Conservation (phyloP, 768 basidiomycete species). For the Pleurotus pulmonarius region DNA sequence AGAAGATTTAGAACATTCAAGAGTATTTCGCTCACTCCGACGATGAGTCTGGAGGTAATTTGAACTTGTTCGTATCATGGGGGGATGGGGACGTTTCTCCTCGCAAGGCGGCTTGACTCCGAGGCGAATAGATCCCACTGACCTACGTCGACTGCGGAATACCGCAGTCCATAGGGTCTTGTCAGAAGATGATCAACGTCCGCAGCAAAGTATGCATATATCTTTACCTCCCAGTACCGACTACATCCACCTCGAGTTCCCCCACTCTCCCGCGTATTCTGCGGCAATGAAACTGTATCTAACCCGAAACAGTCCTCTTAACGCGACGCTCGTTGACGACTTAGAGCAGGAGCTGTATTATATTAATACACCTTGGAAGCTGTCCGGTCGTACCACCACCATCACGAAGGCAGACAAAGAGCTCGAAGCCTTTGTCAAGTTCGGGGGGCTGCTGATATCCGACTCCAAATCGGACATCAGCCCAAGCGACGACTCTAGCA, state of each 20-base stretch:
- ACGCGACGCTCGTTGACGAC: slow-evolving; percentile 18
- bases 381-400: slow-evolving; percentile 8
- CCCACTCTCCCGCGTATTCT: not conserved
- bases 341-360: slow-evolving; percentile 18
- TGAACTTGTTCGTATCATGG: not conserved
- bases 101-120: not conserved
- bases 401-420: slow-evolving; percentile 7
- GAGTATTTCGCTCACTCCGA: not conserved
- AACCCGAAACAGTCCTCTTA: slow-evolving; percentile 14
- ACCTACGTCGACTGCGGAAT: not conserved
- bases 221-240: not conserved
- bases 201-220: not conserved
- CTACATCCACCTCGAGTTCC: not conserved
- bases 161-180: not conserved
- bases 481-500: not conserved
- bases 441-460: not conserved
- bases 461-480: slow-evolving; percentile 2
- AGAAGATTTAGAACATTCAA: not conserved
- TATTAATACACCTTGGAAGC: slow-evolving; percentile 19
- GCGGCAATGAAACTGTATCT: slow-evolving; percentile 15
- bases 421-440: slow-evolving; percentile 8
- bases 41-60: not conserved
- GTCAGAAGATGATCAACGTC: not conserved
- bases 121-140: not conserved
- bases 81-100: not conserved